Conservation (phyloP, 2,329 filamentous ascomycete genomes). For the Arthrobotrys sinensis region DNA sequence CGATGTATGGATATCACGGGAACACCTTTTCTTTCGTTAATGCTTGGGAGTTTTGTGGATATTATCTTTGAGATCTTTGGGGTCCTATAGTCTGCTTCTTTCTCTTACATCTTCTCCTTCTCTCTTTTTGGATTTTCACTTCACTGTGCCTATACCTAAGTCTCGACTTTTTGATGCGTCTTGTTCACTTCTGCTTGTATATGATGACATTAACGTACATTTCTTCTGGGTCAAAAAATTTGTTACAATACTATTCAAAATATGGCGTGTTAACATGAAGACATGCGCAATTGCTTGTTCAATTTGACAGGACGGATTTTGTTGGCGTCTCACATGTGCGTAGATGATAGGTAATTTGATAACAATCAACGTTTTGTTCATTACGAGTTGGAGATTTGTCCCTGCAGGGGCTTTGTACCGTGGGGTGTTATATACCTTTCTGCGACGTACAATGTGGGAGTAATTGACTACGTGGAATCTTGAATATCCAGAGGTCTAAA, state of each 20-base stretch:
- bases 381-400: not conserved
- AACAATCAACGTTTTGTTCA: not conserved
- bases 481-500: no score
- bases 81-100: not conserved
- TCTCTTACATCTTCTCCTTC: not conserved
- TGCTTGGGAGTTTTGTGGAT: slow-evolving; percentile 11
- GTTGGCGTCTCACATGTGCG: slow-evolving; percentile 17
- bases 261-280: not conserved
- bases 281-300: no score
- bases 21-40: slow-evolving; percentile 24
- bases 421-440: not conserved
- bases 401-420: slow-evolving; percentile 1
- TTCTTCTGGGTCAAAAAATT: not conserved
- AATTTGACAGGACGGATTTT: not conserved
- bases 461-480: not conserved
- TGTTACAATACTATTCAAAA: not conserved
- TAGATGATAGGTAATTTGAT: not conserved
- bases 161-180: not conserved
- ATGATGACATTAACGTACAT: not conserved
- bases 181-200: slow-evolving; percentile 18
- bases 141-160: not conserved
- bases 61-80: slow-evolving; percentile 1
- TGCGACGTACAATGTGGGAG: not conserved
- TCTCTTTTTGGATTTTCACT: not conserved
- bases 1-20: slow-evolving; percentile 17